phyloP scores from a whole-genome alignment of 225 moss, liverwort and hornwort species.

The Bryoerythrophyllum caledonicum region DNA sequence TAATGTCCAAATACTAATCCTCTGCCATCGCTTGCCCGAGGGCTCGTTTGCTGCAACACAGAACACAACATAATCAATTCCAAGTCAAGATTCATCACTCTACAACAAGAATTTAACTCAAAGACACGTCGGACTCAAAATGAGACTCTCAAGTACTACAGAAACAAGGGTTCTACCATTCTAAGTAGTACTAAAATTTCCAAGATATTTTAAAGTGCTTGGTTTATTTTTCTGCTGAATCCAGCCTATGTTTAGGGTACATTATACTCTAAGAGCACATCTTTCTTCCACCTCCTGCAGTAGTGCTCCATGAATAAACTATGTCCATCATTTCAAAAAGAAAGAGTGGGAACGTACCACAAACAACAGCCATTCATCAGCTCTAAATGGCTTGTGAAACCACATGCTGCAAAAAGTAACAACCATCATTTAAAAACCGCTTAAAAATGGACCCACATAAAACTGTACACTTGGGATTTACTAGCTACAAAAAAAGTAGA shows the following conservation, averaged over 20 bases:
- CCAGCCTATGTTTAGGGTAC: neutral
- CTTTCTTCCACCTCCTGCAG: slow-evolving; percentile 4
- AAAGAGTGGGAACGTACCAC: slow-evolving; percentile 38
- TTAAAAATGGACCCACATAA: neutral
- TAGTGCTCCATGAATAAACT: neutral
- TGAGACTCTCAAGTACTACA: too few relatives aligned
- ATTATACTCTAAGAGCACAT: neutral
- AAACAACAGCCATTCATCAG: slow-evolving; percentile 65
- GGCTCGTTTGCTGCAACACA: slow-evolving; percentile 47
- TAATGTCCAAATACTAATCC: slow-evolving; percentile 44
- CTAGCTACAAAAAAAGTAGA: neutral
- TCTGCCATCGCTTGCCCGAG: slow-evolving; percentile 51
- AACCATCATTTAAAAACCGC: neutral
- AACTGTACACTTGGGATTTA: slow-evolving; percentile 16
- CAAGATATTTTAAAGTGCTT: too few relatives aligned
- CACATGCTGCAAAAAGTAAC: slow-evolving; percentile 50
- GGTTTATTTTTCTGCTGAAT: too few relatives aligned
- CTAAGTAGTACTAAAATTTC: too few relatives aligned
- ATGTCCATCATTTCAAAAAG: slow-evolving; percentile 4
- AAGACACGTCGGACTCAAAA: too few relatives aligned
- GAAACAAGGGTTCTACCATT: too few relatives aligned
- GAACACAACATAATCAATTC: neutral
- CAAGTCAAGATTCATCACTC: too few relatives aligned
- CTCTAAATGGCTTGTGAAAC: slow-evolving; percentile 70
- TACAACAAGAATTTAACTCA: too few relatives aligned